Evolutionary conservation across 2,329 filamentous ascomycete species (phyloP).

Genomic region (Penicillium sp.): DNA sequence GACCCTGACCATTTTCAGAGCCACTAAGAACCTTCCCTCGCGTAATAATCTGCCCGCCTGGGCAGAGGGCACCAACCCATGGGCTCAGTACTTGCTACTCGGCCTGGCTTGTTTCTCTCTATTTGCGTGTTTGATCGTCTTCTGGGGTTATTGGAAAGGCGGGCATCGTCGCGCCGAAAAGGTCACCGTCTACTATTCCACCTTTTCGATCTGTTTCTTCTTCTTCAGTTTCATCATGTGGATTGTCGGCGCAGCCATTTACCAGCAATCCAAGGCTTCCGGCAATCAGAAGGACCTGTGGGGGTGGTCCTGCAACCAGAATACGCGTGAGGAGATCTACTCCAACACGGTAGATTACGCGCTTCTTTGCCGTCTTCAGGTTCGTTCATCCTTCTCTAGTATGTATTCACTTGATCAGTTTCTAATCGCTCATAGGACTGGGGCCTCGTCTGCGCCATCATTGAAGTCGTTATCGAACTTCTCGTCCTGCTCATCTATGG

Average conservation of each 20-base stretch:
- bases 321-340: constrained; percentile 77
- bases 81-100: constrained; percentile 88
- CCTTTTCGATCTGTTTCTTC: constrained; percentile 93
- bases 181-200: constrained; percentile 90
- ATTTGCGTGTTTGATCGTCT: constrained; percentile 74
- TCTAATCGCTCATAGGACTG: constrained; percentile 68
- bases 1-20: constrained; percentile 91
- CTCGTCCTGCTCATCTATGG: constrained; percentile 92
- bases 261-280: constrained; percentile 76
- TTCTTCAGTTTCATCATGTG: constrained; percentile 91
- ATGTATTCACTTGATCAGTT: constrained; percentile 20
- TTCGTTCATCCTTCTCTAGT: constrained; percentile 48
- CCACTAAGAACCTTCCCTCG: constrained; percentile 72
- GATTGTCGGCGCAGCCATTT: constrained; percentile 79
- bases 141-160: constrained; percentile 83
- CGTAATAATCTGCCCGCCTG: constrained; percentile 84
- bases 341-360: constrained; percentile 81
- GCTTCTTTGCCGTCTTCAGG: constrained; percentile 86
- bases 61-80: constrained; percentile 76
- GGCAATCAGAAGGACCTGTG: constrained; percentile 85
- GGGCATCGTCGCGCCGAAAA: constrained; percentile 90
- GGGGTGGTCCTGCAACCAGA: constrained; percentile 97
- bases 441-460: constrained; percentile 94
- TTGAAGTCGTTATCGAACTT: constrained; percentile 90
- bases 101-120: constrained; percentile 80